Percentiles rank a stretch among this genome's conserved stretches.
Conservation (phyloP, 306 rosid genomes). For the Cicer arietinum region DNA sequence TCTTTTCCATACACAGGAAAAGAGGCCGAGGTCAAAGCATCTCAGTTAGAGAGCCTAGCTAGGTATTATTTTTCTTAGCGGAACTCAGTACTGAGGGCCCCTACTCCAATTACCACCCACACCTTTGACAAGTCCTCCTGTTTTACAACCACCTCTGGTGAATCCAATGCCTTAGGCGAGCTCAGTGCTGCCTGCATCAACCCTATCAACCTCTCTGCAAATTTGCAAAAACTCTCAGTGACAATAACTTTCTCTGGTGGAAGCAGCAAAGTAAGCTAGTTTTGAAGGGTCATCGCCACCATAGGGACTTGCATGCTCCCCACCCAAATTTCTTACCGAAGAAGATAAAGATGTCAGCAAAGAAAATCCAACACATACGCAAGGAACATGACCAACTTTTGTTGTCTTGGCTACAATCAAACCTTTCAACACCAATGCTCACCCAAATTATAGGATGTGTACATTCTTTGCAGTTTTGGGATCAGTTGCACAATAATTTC, state of each 20-base stretch:
- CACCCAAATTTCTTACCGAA: not conserved
- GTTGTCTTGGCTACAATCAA: not conserved
- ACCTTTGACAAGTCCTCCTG: not conserved
- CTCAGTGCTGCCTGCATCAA: not conserved
- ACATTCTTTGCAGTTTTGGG: not conserved
- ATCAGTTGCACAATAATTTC: not conserved
- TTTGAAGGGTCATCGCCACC: not conserved
- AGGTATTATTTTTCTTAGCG: no score
- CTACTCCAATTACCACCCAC: no score
- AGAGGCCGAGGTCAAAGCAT: no score
- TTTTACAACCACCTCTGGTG: not conserved
- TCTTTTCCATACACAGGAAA: no score
- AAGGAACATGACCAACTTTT: not conserved
- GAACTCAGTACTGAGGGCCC: no score
- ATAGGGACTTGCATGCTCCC: not conserved
- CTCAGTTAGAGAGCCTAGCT: no score
- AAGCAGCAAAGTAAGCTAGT: not conserved
- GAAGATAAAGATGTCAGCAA: not conserved
- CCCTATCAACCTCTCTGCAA: conserved; percentile 1
- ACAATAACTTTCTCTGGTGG: not conserved
- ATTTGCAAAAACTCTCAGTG: not conserved
- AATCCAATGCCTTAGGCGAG: not conserved
- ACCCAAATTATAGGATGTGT: not conserved
- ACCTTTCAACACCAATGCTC: not conserved
- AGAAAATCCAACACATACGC: not conserved